These are phyloP conservation scores for Lycium barbarum DNA, from an alignment of 257 asterid genomes.

Conservation along the genomic window DNA sequence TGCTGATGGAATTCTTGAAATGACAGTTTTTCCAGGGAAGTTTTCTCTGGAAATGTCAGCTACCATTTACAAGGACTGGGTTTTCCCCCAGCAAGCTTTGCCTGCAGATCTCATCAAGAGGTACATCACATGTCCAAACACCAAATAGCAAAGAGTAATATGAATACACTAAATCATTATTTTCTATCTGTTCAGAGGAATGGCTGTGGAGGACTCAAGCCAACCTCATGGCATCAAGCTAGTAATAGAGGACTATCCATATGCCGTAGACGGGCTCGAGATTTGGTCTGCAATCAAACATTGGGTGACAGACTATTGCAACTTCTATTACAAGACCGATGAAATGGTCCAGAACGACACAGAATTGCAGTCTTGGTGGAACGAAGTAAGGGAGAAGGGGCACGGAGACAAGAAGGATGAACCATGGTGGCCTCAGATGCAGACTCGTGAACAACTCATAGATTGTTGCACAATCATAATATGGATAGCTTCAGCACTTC, in stretches of 20 bases:
- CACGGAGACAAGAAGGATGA: constrained; percentile 75
- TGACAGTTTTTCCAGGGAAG: constrained; percentile 33
- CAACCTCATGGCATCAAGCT: constrained; percentile 70
- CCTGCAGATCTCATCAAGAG: constrained; percentile 48
- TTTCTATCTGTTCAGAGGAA: constrained; percentile 48
- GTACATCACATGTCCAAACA: constrained; percentile 23
- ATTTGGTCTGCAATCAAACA: constrained; percentile 77
- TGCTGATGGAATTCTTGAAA: constrained; percentile 42
- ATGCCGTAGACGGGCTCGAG: constrained; percentile 85
- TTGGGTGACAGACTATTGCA: constrained; percentile 79
- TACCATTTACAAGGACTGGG: constrained; percentile 41
- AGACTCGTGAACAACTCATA: constrained; percentile 55
- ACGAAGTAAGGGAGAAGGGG: constrained; percentile 67
- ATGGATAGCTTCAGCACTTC: constrained; percentile 89
- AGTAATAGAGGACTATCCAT: constrained; percentile 74
- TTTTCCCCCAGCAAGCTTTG: constrained; percentile 45
- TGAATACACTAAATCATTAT: not conserved
- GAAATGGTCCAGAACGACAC: constrained; percentile 50
- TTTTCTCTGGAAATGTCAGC: constrained; percentile 47
- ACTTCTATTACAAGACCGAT: constrained; percentile 62
- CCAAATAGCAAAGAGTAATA: not conserved
- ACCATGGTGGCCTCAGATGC: constrained; percentile 85
- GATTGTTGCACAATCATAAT: constrained; percentile 73
- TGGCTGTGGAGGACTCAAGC: constrained; percentile 65
- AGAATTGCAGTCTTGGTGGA: constrained; percentile 90